Percentiles rank a stretch among this genome's conserved stretches.
Conservation (phyloP, 2,329 filamentous ascomycete species). For the Pestalotiopsis sp. region DNA sequence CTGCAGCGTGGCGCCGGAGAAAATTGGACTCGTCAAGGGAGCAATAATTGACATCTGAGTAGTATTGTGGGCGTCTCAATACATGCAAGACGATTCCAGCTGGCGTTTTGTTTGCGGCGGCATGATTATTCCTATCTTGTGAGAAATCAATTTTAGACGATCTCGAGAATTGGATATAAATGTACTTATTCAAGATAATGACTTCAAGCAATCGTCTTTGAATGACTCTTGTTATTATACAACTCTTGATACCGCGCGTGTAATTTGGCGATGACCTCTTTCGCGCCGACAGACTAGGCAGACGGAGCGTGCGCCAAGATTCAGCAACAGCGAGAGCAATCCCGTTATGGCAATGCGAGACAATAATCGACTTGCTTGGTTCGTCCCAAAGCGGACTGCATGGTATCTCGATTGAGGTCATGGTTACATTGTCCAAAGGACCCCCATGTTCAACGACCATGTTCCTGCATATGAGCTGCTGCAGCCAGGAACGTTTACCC, state of each 20-base stretch:
- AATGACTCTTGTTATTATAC: too few relatives aligned
- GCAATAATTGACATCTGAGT: neutral
- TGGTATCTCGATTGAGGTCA: neutral
- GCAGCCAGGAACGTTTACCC: neutral
- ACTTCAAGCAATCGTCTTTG: too few relatives aligned
- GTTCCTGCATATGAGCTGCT: conserved; percentile 5
- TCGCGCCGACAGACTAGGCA: too few relatives aligned
- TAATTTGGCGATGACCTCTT: too few relatives aligned
- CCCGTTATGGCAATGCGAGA: neutral
- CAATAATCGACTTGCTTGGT: neutral
- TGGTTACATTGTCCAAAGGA: neutral
- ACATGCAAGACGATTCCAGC: neutral
- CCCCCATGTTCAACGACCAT: neutral
- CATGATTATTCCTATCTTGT: neutral
- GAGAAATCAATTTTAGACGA: too few relatives aligned
- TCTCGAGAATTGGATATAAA: too few relatives aligned
- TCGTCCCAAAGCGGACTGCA: neutral
- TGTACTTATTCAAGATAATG: too few relatives aligned
- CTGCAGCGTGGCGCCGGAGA: neutral
- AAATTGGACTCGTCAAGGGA: neutral
- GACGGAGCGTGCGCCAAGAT: too few relatives aligned
- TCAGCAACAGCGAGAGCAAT: neutral
- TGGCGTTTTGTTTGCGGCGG: neutral
- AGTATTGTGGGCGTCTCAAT: neutral
- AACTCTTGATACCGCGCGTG: too few relatives aligned